These are phyloP conservation scores for Pisolithus thermaeus DNA, from an alignment of 1,284 basidiomycete species.

Conservation along the genomic window DNA sequence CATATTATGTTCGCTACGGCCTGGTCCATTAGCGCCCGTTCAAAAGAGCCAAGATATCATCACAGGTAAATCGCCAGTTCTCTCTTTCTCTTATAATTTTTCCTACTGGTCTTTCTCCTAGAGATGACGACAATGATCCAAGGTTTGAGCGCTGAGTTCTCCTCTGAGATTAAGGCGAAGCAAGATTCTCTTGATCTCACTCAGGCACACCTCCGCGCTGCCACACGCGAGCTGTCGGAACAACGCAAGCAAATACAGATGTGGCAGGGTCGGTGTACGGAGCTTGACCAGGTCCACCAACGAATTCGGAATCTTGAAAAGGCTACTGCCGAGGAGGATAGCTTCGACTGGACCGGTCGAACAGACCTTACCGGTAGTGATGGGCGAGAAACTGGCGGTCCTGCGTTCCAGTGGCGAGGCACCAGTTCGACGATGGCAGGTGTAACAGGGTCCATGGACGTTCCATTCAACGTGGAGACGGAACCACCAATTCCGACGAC, in stretches of 20 bases:
- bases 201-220: constrained; percentile 81
- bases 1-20: constrained; percentile 61
- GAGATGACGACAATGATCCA: constrained; percentile 86
- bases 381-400: constrained; percentile 38
- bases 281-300: constrained; percentile 74
- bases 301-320: constrained; percentile 77
- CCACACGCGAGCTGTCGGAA: constrained; percentile 86
- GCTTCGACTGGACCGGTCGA: constrained; percentile 87
- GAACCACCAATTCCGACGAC: constrained; percentile 63
- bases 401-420: constrained; percentile 66
- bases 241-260: constrained; percentile 78
- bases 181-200: constrained; percentile 82
- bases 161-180: constrained; percentile 80
- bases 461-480: constrained; percentile 55
- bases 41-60: constrained; percentile 90
- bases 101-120: constrained; percentile 25
- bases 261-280: constrained; percentile 66
- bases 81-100: neutral
- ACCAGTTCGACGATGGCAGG: constrained; percentile 54
- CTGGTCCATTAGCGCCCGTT: constrained; percentile 66
- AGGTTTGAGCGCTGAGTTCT: constrained; percentile 72
- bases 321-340: constrained; percentile 70
- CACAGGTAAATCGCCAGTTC: constrained; percentile 47
- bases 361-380: constrained; percentile 58
- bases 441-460: constrained; percentile 46